phyloP scores from a whole-genome alignment of 495 filamentous ascomycete genomes.

The Jackrogersella multiformis region DNA sequence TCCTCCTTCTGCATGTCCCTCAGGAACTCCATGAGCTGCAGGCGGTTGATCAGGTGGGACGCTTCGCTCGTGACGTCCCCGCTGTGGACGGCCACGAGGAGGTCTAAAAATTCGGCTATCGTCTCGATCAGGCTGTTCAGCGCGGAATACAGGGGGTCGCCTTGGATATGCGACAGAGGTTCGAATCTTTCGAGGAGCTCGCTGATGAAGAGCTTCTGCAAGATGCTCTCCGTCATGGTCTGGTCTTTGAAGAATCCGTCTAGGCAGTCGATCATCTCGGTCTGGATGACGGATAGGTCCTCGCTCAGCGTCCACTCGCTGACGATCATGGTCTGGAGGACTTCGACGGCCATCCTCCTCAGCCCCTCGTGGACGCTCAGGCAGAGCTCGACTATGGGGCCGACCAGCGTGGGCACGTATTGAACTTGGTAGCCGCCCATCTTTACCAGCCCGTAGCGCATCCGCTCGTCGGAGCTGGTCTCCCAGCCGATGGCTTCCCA shows the following conservation, averaged over 20 bases:
- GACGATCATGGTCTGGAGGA: conserved; percentile 96
- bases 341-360: conserved; percentile 87
- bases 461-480: conserved; percentile 75
- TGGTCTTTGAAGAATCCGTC: conserved; percentile 92
- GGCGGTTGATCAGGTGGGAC: conserved; percentile 80
- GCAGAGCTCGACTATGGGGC: conserved; percentile 91
- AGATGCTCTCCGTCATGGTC: conserved; percentile 83
- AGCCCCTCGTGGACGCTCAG: conserved; percentile 94
- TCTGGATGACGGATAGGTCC: conserved; percentile 90
- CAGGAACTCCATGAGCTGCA: conserved; percentile 95
- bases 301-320: conserved; percentile 98
- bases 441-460: conserved; percentile 78
- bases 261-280: conserved; percentile 95
- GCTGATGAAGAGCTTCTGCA: conserved; percentile 90
- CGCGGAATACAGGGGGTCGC: conserved; percentile 79
- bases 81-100: conserved; percentile 91
- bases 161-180: conserved; percentile 67
- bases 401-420: conserved; percentile 91
- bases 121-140: conserved; percentile 81
- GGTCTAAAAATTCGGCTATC: conserved; percentile 88
- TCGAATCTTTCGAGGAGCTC: conserved; percentile 87
- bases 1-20: conserved; percentile 97
- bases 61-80: conserved; percentile 79
- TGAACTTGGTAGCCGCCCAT: conserved; percentile 98
- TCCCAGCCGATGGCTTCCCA: conserved; percentile 99